Base-by-base conservation (phyloP, 805 yeast species). In the Metschnikowia arizonensis region DNA sequence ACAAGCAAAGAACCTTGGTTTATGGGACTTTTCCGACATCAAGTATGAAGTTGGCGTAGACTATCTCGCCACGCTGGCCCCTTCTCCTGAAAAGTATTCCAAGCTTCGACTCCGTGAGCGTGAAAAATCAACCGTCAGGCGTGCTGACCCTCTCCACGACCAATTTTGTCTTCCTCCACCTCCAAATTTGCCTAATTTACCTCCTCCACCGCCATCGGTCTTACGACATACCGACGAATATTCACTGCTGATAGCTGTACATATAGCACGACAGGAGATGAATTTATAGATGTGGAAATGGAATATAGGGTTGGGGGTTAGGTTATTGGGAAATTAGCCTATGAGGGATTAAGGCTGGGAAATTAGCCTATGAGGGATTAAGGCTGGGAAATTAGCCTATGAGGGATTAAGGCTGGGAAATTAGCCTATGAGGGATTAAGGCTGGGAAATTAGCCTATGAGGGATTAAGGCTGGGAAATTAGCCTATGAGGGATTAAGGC, bases 41-140 rank as follows among this genome's bases (percentile, higher is more conserved):
- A 55, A 66, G 4, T 71, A 72, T 55, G 72, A 69, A 44, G 58
- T 73, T 24, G 65, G 61, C 14, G 40, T 70, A 23, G 57, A 54
- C 3, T 62, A 64, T 21, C 57, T 76, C 12, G 73, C 69, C 34
- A 46, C 52, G 25, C 57, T 57, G 21, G 68, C 63, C 4, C 72
- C 73, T 2, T 50, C 54, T 7, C 57, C 57, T 1, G 52, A 45
- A 6, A 45, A 46, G 9, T 51, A 45, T 23, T 47, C 57, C 18
- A 35, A 43, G 10, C 36, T 24, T 14, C 34, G 40, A 24, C 43
- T 49, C 8, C 48, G 54, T 5, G 50, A 48, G 40, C 42, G 45
- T 30, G 52, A 52, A 17, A 46, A 48, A 15, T 42, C 50, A 9
- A 44, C 53, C 10, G 57, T 53, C 21, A 46, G 49, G 26, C 44